Evolutionary conservation across 345 rosid species (phyloP).

Genomic region (Citrus mangshanensis): DNA sequence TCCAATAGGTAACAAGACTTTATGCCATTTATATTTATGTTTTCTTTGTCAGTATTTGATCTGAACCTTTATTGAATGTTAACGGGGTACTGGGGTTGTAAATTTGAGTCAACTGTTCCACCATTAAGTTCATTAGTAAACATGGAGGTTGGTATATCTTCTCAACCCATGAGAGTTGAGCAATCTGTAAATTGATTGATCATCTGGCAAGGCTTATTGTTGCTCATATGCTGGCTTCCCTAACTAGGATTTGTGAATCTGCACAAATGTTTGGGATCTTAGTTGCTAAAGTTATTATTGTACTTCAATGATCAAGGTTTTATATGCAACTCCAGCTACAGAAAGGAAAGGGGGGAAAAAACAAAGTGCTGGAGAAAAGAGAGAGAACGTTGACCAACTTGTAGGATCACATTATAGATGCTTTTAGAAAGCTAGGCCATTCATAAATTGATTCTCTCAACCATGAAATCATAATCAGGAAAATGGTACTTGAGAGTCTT

Average conservation of each 20-base stretch:
- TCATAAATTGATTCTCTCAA: background rate
- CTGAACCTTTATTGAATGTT: background rate
- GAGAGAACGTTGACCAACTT: background rate
- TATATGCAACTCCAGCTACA: background rate
- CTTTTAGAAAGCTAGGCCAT: background rate
- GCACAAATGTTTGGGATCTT: background rate
- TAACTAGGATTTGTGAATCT: background rate
- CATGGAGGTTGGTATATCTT: background rate
- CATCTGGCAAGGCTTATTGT: background rate
- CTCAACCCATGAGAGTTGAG: background rate
- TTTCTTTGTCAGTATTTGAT: background rate
- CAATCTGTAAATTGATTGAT: background rate
- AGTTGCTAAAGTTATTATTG: background rate
- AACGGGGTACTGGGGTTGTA: background rate
- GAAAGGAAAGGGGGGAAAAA: background rate
- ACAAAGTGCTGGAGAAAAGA: background rate
- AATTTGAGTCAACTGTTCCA: background rate
- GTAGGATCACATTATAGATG: background rate
- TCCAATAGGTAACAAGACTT: constrained; percentile 59
- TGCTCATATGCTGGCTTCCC: background rate
- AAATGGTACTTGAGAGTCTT: background rate
- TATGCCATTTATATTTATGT: background rate
- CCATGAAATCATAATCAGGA: background rate
- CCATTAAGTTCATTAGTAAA: too few relatives aligned
- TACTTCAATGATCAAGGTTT: background rate